Base-by-base conservation (phyloP, 208 protist species). In the Leishmania martiniquensis region DNA sequence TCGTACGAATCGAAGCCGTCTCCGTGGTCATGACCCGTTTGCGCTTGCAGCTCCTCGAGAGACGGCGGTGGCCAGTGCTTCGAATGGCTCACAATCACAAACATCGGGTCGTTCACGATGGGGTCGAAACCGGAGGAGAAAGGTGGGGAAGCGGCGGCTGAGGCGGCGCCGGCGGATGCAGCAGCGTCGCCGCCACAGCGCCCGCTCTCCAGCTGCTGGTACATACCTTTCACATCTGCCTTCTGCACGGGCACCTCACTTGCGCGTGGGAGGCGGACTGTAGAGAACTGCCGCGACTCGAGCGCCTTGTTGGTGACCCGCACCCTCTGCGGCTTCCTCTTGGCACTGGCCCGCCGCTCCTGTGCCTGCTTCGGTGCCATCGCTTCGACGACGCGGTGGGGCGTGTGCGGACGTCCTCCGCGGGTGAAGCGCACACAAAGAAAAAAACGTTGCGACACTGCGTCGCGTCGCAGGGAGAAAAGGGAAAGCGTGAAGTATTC, bases 1-100 rank as follows among this genome's bases (percentile, higher is more conserved):
- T 97, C 91, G 78, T 97, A 97, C 37, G 80, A 55, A 85, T 97
- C 93, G 54, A 97, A 94, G 71, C 91, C 91, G 51, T 97, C 93
- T 17, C 70, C 72, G 60, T 88, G 78, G 54, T 84, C 80, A 42
- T 63, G 80, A 25, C 91, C 91, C 13, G 75, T 89, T 22, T 49
- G 52, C 39, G 76, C 63, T 57, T 90, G 87, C 71, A 97, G 77
- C 83, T 88, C 88, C 85, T 89, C 87, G 59, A 95, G 80, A 25
- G 83, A 77, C 17, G 89, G 91, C 62, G 93, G 91, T 10, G 93
- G 91, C 90, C 91, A 97, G 75, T 92, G 91, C 71, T 81, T 66
- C 2, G 87, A 93, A 42, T 86, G 72, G 42, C 85, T 66, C 6
- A 97, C 91, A 34, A 95, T 76, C 32, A 83, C 71, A 66, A 95